Conservation (phyloP, 2,329 filamentous ascomycete genomes). For the Tolypocladium ovalisporum region DNA sequence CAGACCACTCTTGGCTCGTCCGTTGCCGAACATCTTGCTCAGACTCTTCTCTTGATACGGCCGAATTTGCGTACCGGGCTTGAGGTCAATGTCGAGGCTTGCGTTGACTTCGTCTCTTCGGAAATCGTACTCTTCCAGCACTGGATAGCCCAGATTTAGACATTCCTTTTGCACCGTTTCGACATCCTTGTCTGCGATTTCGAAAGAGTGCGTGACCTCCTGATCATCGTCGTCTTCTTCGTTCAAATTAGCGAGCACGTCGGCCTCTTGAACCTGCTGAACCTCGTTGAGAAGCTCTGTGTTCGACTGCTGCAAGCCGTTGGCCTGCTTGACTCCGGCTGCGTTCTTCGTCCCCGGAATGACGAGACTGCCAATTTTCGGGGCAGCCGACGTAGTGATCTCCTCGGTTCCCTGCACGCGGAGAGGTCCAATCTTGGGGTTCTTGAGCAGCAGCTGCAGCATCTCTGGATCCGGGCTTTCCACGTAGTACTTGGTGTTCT, state of each 20-base stretch:
- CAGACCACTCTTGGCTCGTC: conserved; percentile 90
- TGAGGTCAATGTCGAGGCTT: conserved; percentile 86
- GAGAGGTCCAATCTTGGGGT: conserved; percentile 69
- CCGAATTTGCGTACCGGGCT: conserved; percentile 80
- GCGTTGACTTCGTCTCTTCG: conserved; percentile 81
- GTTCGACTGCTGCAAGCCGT: conserved; percentile 20
- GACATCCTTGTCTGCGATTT: conserved; percentile 73
- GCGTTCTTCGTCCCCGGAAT: conserved; percentile 94
- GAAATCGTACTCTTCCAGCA: conserved; percentile 96
- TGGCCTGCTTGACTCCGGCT: conserved; percentile 71
- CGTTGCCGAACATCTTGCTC: conserved; percentile 99
- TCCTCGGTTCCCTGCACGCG: conserved; percentile 62
- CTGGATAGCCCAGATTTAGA: conserved; percentile 72
- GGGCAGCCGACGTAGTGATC: conserved; percentile 70
- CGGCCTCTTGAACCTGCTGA: conserved; percentile 45
- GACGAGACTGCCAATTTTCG: conserved; percentile 76
- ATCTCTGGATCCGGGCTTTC: conserved; percentile 84
- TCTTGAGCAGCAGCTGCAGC: conserved; percentile 75
- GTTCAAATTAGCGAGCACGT: conserved; percentile 63
- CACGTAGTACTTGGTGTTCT: conserved; percentile 88
- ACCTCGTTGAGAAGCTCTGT: conserved; percentile 31
- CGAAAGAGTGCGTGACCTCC: conserved; percentile 85
- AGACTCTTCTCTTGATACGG: conserved; percentile 95
- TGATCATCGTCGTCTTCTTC: conserved; percentile 85
- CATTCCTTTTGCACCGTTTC: conserved; percentile 85